These are phyloP conservation scores for Daldinia decipiens DNA, from an alignment of 495 filamentous ascomycete genomes.

Conservation along the genomic window DNA sequence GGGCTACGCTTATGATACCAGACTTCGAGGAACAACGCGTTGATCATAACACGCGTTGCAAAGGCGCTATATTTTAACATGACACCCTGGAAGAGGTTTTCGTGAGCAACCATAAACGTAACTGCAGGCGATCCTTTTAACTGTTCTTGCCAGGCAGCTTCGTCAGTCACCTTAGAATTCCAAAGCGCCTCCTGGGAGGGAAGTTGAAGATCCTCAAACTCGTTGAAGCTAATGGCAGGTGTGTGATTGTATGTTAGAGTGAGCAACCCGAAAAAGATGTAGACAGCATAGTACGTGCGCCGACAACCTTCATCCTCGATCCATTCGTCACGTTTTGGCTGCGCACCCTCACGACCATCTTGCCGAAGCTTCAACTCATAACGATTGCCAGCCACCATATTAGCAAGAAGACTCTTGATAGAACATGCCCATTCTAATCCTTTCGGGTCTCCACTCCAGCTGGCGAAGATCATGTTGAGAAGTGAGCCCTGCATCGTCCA, in stretches of 20 bases:
- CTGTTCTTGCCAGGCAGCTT: constrained; percentile 82
- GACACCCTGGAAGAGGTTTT: constrained; percentile 93
- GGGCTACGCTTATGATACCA: constrained; percentile 99
- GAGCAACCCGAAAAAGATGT: constrained; percentile 97
- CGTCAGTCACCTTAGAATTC: constrained; percentile 85
- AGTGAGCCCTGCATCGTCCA: constrained; percentile 98
- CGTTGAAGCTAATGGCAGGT: constrained; percentile 94
- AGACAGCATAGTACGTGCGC: constrained; percentile 98
- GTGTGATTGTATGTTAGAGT: constrained; percentile 98
- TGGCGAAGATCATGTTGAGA: constrained; percentile 98
- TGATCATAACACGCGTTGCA: constrained; percentile 98
- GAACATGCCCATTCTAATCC: constrained; percentile 98
- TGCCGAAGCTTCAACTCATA: constrained; percentile 94
- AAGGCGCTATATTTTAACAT: constrained; percentile 94
- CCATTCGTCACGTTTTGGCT: constrained; percentile 88
- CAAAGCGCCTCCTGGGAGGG: constrained; percentile 95
- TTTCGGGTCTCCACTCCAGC: constrained; percentile 98
- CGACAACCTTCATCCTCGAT: constrained; percentile 96
- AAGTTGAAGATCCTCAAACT: constrained; percentile 91
- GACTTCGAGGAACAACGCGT: constrained; percentile 96
- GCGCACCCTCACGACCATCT: constrained; percentile 82
- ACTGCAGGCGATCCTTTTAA: constrained; percentile 74
- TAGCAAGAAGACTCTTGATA: constrained; percentile 95
- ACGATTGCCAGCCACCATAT: constrained; percentile 97
- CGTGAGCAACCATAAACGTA: constrained; percentile 92